Conservation (phyloP, 1,284 basidiomycete species). For the Heliocybe sulcata region DNA sequence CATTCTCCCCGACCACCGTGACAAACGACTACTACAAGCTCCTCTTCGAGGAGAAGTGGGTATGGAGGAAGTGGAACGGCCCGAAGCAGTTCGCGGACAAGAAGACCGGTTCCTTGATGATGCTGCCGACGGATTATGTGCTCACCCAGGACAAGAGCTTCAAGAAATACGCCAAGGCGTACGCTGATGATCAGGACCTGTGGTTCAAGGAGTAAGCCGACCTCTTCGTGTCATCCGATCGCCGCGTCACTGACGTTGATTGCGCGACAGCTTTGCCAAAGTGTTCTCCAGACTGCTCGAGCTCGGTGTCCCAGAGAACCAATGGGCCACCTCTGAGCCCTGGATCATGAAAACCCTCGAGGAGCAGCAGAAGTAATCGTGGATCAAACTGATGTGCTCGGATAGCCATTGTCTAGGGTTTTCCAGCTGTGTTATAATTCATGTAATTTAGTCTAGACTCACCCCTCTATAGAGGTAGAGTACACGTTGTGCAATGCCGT, state of each 20-base stretch:
- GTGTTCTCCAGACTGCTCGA: constrained; percentile 77
- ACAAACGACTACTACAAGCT: constrained; percentile 91
- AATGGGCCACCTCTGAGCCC: constrained; percentile 63
- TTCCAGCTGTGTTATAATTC: not conserved
- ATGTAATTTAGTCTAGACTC: not conserved
- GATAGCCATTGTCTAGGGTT: not conserved
- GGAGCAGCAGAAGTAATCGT: constrained; percentile 33
- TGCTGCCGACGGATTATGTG: constrained; percentile 90
- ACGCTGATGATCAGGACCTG: constrained; percentile 75
- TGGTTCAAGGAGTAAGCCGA: constrained; percentile 84
- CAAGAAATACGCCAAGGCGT: constrained; percentile 79
- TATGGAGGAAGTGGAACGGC: constrained; percentile 85
- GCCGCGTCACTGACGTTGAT: not conserved
- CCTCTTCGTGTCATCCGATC: not conserved
- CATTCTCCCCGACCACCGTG: constrained; percentile 81
- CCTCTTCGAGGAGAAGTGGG: constrained; percentile 84
- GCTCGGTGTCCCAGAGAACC: constrained; percentile 79
- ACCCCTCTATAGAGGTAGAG: not conserved
- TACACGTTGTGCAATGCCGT: not conserved
- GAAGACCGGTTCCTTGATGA: constrained; percentile 87
- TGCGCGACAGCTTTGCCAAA: constrained; percentile 63
- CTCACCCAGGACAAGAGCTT: constrained; percentile 84
- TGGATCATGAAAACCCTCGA: constrained; percentile 66
- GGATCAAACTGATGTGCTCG: not conserved
- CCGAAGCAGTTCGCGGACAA: constrained; percentile 95